These are phyloP conservation scores for Daldinia vernicosa DNA, from an alignment of 495 filamentous ascomycete species.

Conservation along the genomic window DNA sequence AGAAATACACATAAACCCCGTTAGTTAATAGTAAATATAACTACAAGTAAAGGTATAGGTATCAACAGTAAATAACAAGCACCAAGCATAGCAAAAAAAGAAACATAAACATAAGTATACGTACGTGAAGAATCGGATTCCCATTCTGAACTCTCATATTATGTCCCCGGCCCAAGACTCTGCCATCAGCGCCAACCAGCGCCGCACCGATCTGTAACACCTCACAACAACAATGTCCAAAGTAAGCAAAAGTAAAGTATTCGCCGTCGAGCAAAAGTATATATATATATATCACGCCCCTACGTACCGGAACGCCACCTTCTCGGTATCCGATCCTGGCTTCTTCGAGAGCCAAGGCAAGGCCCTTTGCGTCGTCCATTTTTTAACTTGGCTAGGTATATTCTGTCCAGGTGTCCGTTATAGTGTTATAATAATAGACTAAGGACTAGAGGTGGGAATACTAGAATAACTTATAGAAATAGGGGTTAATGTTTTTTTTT, in stretches of 20 bases:
- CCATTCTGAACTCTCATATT: slow-evolving; percentile 84
- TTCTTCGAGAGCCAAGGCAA: slow-evolving; percentile 78
- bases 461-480: not conserved
- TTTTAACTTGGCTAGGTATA: not conserved
- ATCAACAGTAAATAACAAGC: too few species aligned
- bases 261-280: not conserved
- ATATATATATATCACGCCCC: not conserved
- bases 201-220: slow-evolving; percentile 73
- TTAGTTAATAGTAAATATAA: not conserved
- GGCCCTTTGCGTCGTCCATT: slow-evolving; percentile 64
- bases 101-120: not conserved
- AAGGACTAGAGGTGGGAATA: too few species aligned
- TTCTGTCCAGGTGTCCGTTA: too few species aligned
- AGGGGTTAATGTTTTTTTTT: not conserved
- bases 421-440: too few species aligned
- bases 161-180: slow-evolving; percentile 79
- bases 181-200: slow-evolving; percentile 73
- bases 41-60: too few species aligned
- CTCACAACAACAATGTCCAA: not conserved
- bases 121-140: slow-evolving; percentile 78
- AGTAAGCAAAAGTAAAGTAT: not conserved
- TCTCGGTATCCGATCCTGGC: slow-evolving; percentile 72
- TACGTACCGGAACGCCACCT: slow-evolving; percentile 74
- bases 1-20: too few species aligned
- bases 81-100: not conserved